Evolutionary conservation across 805 yeast species (phyloP).

Genomic region (Pichia eremophila): DNA sequence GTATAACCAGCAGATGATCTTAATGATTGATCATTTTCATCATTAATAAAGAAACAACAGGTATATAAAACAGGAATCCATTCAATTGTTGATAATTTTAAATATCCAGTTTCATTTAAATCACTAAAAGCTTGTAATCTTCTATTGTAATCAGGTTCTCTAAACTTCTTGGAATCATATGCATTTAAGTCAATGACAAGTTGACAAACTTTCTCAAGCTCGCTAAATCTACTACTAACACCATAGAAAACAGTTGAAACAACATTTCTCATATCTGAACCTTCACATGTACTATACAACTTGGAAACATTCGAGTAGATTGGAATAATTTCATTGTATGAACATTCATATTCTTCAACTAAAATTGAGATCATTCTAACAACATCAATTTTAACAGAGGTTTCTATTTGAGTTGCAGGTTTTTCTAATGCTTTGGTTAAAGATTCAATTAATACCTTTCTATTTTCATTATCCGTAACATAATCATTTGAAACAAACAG

Average conservation of each 20-base stretch:
- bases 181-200: slow-evolving; percentile 65
- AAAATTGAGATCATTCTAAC: slow-evolving; percentile 48
- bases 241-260: slow-evolving; percentile 51
- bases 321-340: slow-evolving; percentile 38
- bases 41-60: slow-evolving; percentile 62
- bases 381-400: slow-evolving; percentile 45
- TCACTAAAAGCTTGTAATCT: slow-evolving; percentile 58
- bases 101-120: slow-evolving; percentile 49
- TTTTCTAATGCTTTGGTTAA: slow-evolving; percentile 53
- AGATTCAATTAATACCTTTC: slow-evolving; percentile 44
- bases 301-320: slow-evolving; percentile 23
- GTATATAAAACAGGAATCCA: slow-evolving; percentile 77
- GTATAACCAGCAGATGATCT: slow-evolving; percentile 67
- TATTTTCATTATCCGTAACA: slow-evolving; percentile 45
- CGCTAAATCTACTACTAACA: slow-evolving; percentile 44
- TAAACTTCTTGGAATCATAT: slow-evolving; percentile 48
- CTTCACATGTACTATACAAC: slow-evolving; percentile 50
- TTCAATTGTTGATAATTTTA: slow-evolving; percentile 37
- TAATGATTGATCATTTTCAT: slow-evolving; percentile 69
- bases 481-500: slow-evolving; percentile 49
- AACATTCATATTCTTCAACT: slow-evolving; percentile 42
- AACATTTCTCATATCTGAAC: slow-evolving; percentile 50
- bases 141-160: slow-evolving; percentile 71
- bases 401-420: slow-evolving; percentile 41
- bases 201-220: slow-evolving; percentile 35